Conservation (phyloP, 1,284 basidiomycete genomes). For the Tranzscheliella williamsii region DNA sequence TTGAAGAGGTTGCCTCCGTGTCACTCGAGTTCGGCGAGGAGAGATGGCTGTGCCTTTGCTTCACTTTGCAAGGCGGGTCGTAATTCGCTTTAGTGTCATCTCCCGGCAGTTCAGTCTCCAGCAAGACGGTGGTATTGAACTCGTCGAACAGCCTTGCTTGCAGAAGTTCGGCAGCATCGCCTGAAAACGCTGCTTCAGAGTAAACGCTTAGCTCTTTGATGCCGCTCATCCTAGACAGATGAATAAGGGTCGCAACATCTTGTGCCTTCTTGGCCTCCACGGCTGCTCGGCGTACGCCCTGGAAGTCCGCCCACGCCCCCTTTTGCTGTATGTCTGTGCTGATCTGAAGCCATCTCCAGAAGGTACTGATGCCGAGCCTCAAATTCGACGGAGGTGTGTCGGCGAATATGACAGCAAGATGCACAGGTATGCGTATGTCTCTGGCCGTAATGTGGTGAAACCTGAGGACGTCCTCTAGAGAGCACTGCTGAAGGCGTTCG, state of each 20-base stretch:
- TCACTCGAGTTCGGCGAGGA: conserved; percentile 20
- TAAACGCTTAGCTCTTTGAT: conserved; percentile 18
- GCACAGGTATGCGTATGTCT: conserved; percentile 9
- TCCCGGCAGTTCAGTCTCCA: no score
- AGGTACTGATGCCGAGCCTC: conserved; percentile 13
- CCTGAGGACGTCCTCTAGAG: not conserved
- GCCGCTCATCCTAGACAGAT: conserved; percentile 17
- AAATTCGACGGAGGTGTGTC: conserved; percentile 13
- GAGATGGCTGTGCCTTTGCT: no score
- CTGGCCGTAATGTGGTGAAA: not conserved
- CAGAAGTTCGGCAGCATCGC: no score
- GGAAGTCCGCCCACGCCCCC: conserved; percentile 9
- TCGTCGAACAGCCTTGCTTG: no score
- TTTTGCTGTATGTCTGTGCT: not conserved
- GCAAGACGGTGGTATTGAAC: no score
- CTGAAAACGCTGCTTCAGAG: not conserved
- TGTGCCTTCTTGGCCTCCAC: conserved; percentile 9
- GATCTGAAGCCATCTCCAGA: not conserved
- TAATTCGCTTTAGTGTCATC: no score
- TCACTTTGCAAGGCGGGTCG: conserved; percentile 8
- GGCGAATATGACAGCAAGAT: conserved; percentile 18
- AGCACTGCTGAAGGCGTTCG: no score
- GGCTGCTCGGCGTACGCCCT: conserved; percentile 1
- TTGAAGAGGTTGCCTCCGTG: conserved; percentile 21
- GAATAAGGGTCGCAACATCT: conserved; percentile 15